Conservation (phyloP, 805 yeast species). For the Kockiozyma suomiensis region DNA sequence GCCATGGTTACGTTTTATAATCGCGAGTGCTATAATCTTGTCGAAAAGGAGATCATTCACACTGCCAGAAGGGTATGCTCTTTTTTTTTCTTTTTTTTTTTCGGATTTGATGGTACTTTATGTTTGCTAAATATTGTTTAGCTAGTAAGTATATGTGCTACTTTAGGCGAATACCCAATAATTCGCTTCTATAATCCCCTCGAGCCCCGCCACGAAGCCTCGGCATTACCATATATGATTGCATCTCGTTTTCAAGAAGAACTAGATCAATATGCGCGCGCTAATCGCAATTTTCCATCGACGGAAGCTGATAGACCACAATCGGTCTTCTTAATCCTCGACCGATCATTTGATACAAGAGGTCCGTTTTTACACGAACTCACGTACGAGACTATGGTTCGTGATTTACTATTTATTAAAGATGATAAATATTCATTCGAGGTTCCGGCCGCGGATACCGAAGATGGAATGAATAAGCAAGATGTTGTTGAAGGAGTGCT, state of each 20-base stretch:
- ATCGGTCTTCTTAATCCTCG: slow-evolving; percentile 73
- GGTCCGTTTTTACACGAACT: slow-evolving; percentile 89
- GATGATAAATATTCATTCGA: slow-evolving; percentile 55
- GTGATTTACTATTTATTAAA: slow-evolving; percentile 61
- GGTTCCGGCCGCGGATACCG: slow-evolving; percentile 40
- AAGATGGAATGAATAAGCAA: slow-evolving; percentile 14
- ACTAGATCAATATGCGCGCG: slow-evolving; percentile 74
- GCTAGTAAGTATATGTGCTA: slow-evolving; percentile 69
- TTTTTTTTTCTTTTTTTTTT: too few relatives aligned
- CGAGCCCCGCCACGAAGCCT: slow-evolving; percentile 54
- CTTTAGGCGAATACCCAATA: slow-evolving; percentile 86
- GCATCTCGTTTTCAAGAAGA: slow-evolving; percentile 72
- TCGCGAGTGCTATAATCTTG: slow-evolving; percentile 60
- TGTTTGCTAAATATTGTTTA: slow-evolving; percentile 37
- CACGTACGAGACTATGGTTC: slow-evolving; percentile 88
- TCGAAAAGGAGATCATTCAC: slow-evolving; percentile 57
- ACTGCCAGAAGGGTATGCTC: slow-evolving; percentile 52
- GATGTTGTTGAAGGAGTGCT: slow-evolving; percentile 54
- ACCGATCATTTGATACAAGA: slow-evolving; percentile 78
- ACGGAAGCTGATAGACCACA: slow-evolving; percentile 57
- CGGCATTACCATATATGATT: slow-evolving; percentile 64
- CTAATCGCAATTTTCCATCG: slow-evolving; percentile 66
- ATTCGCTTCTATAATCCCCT: slow-evolving; percentile 70
- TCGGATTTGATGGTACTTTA: not conserved
- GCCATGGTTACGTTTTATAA: slow-evolving; percentile 77